phyloP scores from a whole-genome alignment of 2,329 filamentous ascomycete species.

The Pyricularia sp. region DNA sequence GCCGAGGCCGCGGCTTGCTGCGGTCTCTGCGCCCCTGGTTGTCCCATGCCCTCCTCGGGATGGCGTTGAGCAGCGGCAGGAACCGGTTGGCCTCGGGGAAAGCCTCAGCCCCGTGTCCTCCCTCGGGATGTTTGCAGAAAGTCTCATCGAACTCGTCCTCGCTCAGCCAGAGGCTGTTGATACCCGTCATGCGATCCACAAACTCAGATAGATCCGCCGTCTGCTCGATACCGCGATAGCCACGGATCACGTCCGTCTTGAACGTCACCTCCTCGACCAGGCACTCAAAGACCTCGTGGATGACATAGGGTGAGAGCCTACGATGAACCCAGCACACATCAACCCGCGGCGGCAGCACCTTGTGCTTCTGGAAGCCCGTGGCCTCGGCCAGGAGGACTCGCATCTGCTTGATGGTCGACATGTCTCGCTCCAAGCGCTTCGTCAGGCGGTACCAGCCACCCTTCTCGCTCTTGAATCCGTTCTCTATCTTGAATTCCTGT shows the following conservation, averaged over 20 bases:
- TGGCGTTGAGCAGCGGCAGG: conserved; percentile 7
- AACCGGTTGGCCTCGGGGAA: background rate
- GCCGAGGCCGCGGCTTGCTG: background rate
- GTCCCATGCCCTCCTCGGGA: background rate
- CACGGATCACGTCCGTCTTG: conserved; percentile 10
- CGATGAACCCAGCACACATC: conserved; percentile 3
- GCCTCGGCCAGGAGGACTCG: conserved; percentile 21
- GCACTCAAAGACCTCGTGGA: conserved; percentile 12
- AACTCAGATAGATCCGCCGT: conserved; percentile 10
- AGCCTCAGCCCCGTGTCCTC: background rate
- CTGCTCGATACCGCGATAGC: conserved; percentile 3
- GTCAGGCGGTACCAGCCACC: background rate
- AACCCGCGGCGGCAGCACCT: background rate
- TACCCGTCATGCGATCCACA: conserved; percentile 11
- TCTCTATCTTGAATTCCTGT: conserved; percentile 3
- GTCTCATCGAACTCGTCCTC: conserved; percentile 6
- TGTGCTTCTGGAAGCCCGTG: conserved; percentile 7
- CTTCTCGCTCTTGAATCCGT: background rate
- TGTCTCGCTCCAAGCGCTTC: background rate
- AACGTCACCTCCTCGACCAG: conserved; percentile 23
- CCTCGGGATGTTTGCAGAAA: background rate
- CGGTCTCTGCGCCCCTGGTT: background rate
- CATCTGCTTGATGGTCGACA: conserved; percentile 9
- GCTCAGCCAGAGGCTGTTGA: conserved; percentile 12
- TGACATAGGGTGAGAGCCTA: conserved; percentile 12